phyloP scores from a whole-genome alignment of 2,329 filamentous ascomycete genomes.

The Cytospora mali region DNA sequence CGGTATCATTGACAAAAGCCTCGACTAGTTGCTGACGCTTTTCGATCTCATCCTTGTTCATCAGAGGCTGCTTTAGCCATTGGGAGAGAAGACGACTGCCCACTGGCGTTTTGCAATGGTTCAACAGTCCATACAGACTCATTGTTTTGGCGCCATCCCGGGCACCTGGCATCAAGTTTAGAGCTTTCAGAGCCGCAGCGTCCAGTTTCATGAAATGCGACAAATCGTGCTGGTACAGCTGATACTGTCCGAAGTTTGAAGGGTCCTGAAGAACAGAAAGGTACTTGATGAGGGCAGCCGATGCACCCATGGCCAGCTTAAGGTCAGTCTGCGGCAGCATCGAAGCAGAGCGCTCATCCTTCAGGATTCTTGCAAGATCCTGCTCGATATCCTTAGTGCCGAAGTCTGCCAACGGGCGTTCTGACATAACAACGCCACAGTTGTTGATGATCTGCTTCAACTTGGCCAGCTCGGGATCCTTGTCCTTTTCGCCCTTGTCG shows the following conservation, averaged over 20 bases:
- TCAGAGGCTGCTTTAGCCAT: conserved; percentile 96
- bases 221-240: conserved; percentile 94
- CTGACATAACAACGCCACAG: conserved; percentile 87
- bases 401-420: conserved; percentile 77
- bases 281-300: conserved; percentile 92
- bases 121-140: conserved; percentile 91
- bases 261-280: conserved; percentile 86
- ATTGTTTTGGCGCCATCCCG: conserved; percentile 96
- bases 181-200: conserved; percentile 86
- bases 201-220: conserved; percentile 99
- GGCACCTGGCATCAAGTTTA: conserved; percentile 96
- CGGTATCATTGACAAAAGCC: conserved; percentile 90
- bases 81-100: conserved; percentile 89
- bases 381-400: conserved; percentile 92
- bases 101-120: conserved; percentile 96
- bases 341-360: conserved; percentile 78
- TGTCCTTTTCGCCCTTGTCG: conserved; percentile 78
- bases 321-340: conserved; percentile 87
- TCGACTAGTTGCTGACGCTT: conserved; percentile 92
- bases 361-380: conserved; percentile 82
- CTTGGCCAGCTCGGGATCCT: conserved; percentile 87
- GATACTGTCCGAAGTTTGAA: conserved; percentile 95
- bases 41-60: conserved; percentile 87
- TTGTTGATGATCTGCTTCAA: conserved; percentile 86
- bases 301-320: conserved; percentile 94